A percentile compares a stretch with the other conserved stretches of the same genome.
These are phyloP conservation scores for Parathielavia appendiculata DNA, from an alignment of 495 filamentous ascomycete genomes.

Conservation along the genomic window DNA sequence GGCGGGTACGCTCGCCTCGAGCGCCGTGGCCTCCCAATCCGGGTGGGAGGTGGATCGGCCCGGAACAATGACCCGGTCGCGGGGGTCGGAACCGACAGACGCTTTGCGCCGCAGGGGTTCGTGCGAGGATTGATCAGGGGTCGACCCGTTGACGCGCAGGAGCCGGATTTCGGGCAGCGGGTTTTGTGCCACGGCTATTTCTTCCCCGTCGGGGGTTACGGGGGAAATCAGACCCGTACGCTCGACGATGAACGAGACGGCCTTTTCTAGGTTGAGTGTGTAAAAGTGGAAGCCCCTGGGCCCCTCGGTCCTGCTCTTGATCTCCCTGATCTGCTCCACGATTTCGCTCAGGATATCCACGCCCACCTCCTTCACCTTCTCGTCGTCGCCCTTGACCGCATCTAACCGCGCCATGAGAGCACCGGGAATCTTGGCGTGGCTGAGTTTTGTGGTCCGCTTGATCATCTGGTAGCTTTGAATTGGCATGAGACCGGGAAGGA, in stretches of 20 bases:
- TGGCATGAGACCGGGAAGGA: conserved; percentile 95
- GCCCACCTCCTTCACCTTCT: conserved; percentile 74
- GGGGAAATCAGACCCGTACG: conserved; percentile 73
- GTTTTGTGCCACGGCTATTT: conserved; percentile 39
- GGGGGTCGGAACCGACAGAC: conserved; percentile 59
- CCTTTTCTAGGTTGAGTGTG: conserved; percentile 93
- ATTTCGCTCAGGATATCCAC: conserved; percentile 69
- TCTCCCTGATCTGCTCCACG: conserved; percentile 61
- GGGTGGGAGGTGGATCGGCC: conserved; percentile 46
- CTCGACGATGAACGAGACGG: conserved; percentile 88
- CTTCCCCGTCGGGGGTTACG: conserved; percentile 37
- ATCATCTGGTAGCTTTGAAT: conserved; percentile 96
- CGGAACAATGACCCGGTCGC: conserved; percentile 79
- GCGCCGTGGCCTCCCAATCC: conserved; percentile 60
- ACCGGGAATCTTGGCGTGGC: conserved; percentile 74
- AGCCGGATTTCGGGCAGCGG: conserved; percentile 38
- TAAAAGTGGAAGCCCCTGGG: conserved; percentile 93
- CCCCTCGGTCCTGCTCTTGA: conserved; percentile 44
- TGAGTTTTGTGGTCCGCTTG: conserved; percentile 89
- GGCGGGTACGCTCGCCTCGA: conserved; percentile 58
- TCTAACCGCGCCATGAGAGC: conserved; percentile 67
- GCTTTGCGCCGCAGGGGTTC: conserved; percentile 36
- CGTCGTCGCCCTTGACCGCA: conserved; percentile 79
- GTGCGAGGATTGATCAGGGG: conserved; percentile 19
- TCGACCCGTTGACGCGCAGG: conserved; percentile 33